Conservation (phyloP, 768 basidiomycete genomes). For the Hysterangium stoloniferum region DNA sequence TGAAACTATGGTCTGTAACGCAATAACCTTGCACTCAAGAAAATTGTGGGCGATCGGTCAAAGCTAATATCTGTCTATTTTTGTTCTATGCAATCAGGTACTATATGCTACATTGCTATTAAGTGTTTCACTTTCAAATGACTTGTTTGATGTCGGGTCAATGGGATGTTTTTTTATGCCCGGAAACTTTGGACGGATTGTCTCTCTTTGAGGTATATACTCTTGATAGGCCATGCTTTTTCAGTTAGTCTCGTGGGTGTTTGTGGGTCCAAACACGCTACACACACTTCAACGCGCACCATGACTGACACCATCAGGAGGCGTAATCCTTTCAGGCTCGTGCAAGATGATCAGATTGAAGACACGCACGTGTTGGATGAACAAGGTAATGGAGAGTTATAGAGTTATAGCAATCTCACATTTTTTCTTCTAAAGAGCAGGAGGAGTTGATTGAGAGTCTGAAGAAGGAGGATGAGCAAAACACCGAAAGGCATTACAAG, state of each 20-base stretch:
- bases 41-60: no score
- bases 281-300: not conserved
- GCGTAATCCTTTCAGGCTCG: slow-evolving; percentile 37
- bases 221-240: not conserved
- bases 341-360: slow-evolving; percentile 25
- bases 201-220: no score
- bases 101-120: no score
- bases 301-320: slow-evolving; percentile 20
- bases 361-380: slow-evolving; percentile 25
- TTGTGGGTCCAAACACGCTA: not conserved
- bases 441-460: slow-evolving; percentile 47
- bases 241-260: not conserved
- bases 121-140: no score
- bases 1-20: no score
- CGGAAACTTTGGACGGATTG: no score
- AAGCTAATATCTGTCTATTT: no score
- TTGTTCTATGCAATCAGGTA: no score
- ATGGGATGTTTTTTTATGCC: no score
- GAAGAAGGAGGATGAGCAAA: slow-evolving; percentile 34
- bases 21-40: no score
- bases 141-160: no score
- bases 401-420: not conserved
- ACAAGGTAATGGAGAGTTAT: slow-evolving; percentile 32
- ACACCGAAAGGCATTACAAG: slow-evolving; percentile 34
- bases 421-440: slow-evolving; percentile 40